Base-by-base conservation (phyloP, 1,284 basidiomycete genomes). In the Macrocystidia cucumis region DNA sequence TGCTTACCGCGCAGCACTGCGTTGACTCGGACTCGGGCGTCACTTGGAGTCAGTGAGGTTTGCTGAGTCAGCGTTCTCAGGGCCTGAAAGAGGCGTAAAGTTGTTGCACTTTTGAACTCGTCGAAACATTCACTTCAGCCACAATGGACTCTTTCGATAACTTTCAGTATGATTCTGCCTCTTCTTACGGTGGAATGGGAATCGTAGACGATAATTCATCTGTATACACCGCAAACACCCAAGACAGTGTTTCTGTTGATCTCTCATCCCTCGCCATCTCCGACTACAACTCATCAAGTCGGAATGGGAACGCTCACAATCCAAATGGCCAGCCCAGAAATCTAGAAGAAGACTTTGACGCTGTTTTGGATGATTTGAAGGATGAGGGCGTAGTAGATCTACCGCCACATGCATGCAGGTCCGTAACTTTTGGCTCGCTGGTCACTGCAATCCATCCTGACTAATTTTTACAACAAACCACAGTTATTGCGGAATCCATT, bases 401-500 rank as follows among this genome's bases (percentile, higher is more conserved):
- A 36, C 89, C 88, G 1, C 76, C 80, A 23, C 91, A 96, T 60
- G 92, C 92, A 7, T 96, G 92, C 86, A 91, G 87, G 91, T 91
- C 43, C 50, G 81, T 67, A 40, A n/a, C 29, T 30, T 34, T 37
- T 35, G 20, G 40, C 20, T 32, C 38, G 43, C 24, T 20, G 24
- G 6, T 29, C 29, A 30, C 35, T 39, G 31, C 22, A 27, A 23
- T 37, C 9, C 20, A 26, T 21, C n/a, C 37, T 42, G 35, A 38
- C 40, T 37, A 39, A 32, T 32, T 40, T 47, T 35, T 34, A 29
- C 44, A 22, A 32, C 46, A 39, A n/a, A n/a, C n/a, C 35, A 28
- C 44, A 95, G 91, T 54, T 98, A 99, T 56, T 99, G 95, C 52
- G 95, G 95, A n/a, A 96, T 98, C 34, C 93, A 98, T 60, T 95